Base-by-base conservation (phyloP, 345 rosid genomes). In the Isatis tinctoria region DNA sequence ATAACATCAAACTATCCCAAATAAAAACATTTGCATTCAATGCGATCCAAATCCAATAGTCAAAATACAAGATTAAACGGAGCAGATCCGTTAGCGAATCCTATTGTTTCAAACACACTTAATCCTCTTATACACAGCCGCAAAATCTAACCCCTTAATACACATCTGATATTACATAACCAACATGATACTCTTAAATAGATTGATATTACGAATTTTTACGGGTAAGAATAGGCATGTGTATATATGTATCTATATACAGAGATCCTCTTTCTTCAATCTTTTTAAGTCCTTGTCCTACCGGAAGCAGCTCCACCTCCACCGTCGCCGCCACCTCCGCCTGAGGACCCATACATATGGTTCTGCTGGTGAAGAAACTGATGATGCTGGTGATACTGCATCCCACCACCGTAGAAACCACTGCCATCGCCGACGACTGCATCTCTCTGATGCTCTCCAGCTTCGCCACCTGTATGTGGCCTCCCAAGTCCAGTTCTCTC, bases 401-500 rank as follows among this genome's bases (percentile, higher is more conserved):
- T 60, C 43, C 74, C 77, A 41, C 61, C 77, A 72, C 77, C 81
- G 65, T 78, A 78, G 64, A 30, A 72, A 4, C 74, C 79, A 63
- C 52, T 69, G 0, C 65, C 74, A 36, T 73, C 80, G 1, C 71
- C 70, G 3, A 53, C 69, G 2, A 66, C 77, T 2, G 32, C 79
- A 69, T 82, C 88, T 70, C 54, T 74, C 51, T 76, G 83, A 35
- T 82, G 86, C 37, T 65, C 82, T 56, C 71, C 77, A 6, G 57
- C 63, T 9, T 72, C 81, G 35, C 28, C 77, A 20, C 58, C 58
- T 1, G 73, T 65, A 6, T 77, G 73, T 41, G 77, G 77, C 62
- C 81, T 72, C 40, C 77, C 76, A 0, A 77, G 65, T 49, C 81
- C 81, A 26, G 76, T 76, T 74, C 84, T 86, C 74, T 88, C 93